These are phyloP conservation scores for Daedaleopsis nitida DNA, from an alignment of 768 basidiomycete genomes.

Conservation along the genomic window DNA sequence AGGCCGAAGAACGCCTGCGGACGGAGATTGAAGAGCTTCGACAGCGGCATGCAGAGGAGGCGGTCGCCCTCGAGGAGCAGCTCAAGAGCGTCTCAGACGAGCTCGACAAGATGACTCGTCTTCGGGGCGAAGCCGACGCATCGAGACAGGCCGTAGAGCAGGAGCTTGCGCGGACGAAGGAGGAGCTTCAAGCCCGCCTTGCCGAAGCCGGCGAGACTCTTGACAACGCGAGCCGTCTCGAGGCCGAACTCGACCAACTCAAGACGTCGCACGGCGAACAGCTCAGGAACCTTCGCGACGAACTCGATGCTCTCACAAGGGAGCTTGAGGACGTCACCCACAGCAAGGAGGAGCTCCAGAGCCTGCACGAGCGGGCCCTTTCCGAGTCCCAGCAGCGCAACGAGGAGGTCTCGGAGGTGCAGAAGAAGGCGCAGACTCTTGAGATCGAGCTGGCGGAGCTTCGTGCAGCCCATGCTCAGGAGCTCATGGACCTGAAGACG, in stretches of 20 bases:
- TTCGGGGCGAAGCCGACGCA: constrained; percentile 13
- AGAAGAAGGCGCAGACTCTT: constrained; percentile 2
- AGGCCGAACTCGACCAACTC: constrained; percentile 12
- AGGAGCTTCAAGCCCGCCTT: constrained; percentile 30
- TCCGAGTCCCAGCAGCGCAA: neutral
- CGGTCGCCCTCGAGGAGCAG: constrained; percentile 18
- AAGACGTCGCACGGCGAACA: constrained; percentile 9
- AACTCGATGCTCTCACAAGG: neutral
- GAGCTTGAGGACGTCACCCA: constrained; percentile 10
- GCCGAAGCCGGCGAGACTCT: constrained; percentile 21
- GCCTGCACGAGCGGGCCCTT: constrained; percentile 9
- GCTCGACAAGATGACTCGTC: constrained; percentile 19
- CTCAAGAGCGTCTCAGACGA: constrained; percentile 19
- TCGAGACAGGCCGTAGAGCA: constrained; percentile 19
- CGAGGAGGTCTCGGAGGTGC: neutral
- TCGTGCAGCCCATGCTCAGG: constrained; percentile 15
- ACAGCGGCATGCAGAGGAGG: constrained; percentile 10
- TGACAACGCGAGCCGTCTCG: constrained; percentile 22
- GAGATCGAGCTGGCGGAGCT: constrained; percentile 14
- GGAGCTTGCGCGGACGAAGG: constrained; percentile 23
- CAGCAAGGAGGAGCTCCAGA: constrained; percentile 16
- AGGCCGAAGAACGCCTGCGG: constrained; percentile 13
- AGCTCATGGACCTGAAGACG: constrained; percentile 25
- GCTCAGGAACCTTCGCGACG: constrained; percentile 6
- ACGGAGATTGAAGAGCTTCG: constrained; percentile 11